Conservation (phyloP, 345 rosid genomes). For the Eucalyptus rudis region DNA sequence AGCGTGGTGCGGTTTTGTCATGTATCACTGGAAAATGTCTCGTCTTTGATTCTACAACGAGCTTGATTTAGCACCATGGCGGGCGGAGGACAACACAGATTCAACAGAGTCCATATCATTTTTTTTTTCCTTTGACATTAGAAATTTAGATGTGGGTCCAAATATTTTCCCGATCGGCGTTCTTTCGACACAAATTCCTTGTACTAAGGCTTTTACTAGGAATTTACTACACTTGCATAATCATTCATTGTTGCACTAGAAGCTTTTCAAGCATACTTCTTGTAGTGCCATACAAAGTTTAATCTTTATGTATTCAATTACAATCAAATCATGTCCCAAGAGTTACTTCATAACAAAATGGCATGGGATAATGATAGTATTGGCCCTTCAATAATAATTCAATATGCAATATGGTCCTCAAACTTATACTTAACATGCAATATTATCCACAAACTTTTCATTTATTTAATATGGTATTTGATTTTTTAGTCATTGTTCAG, state of each 20-base stretch:
- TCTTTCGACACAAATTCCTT: not conserved
- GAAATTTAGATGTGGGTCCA: not conserved
- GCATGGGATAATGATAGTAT: no score
- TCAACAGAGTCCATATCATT: not conserved
- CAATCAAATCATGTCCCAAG: not conserved
- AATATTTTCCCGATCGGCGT: not conserved
- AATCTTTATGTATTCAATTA: not conserved
- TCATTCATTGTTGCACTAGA: not conserved
- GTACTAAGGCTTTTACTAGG: not conserved
- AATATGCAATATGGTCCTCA: no score
- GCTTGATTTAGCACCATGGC: no score
- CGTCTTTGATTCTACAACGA: not conserved
- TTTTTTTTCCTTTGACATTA: not conserved
- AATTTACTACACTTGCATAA: not conserved
- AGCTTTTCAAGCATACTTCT: not conserved
- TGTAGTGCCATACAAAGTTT: not conserved
- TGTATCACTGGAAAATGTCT: not conserved
- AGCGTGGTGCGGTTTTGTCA: not conserved
- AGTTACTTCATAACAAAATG: no score
- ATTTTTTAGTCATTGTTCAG: not conserved
- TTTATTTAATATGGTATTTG: fast-evolving
- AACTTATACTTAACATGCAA: not conserved
- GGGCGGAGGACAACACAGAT: not conserved
- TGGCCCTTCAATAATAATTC: no score
- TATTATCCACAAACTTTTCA: not conserved